Base-by-base conservation (phyloP, 2,329 filamentous ascomycete species). In the Diaporthe citri region DNA sequence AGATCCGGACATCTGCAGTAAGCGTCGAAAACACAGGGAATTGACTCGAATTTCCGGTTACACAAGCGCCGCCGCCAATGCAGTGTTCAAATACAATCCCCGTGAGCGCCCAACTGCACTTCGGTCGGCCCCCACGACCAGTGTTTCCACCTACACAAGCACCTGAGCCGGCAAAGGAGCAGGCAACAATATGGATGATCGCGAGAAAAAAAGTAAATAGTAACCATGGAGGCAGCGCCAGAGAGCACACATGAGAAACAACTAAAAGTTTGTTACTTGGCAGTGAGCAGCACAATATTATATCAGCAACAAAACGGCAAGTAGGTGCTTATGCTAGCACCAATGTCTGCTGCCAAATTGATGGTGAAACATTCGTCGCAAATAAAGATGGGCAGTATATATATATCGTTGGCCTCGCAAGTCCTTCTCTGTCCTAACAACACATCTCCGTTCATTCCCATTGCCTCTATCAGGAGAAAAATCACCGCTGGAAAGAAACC, bases 401-500 rank as follows among this genome's bases (percentile, higher is more conserved):
- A 13, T 25, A 17, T 55, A 13, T 25, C 25, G 1, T 25, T 28
- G 51, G 12, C 51, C n/a, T 55, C n/a, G 15, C 13, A 55, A 43
- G 41, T 20, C 17, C 41, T 20, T 6, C 13, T 43, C 6, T 43
- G 12, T 43, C 41, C 5, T 4, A 20, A 43, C 15, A 43, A 20
- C 36, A 39, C 12, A 10, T 17, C 41, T 17, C 41, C 41, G 6
- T 17, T 34, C 34, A 20, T 36, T 36, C 3, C 15, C 17, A 22
- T 36, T 25, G 20, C 64, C 22, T 10, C 25, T 43, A 34, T 41
- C 70, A 10, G 55, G 31, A 7, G 41, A 64, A 12, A 76, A 74
- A 15, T 76, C 71, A 25, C 74, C 74, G 56, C 76, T 77, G 34
- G 74, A 6, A 28, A 71, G 57, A 17, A 0, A 71, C 69, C 56